A percentile compares a stretch with the other conserved stretches of the same genome.
Conservation (phyloP, 768 basidiomycete species). For the Suillus sp. region DNA sequence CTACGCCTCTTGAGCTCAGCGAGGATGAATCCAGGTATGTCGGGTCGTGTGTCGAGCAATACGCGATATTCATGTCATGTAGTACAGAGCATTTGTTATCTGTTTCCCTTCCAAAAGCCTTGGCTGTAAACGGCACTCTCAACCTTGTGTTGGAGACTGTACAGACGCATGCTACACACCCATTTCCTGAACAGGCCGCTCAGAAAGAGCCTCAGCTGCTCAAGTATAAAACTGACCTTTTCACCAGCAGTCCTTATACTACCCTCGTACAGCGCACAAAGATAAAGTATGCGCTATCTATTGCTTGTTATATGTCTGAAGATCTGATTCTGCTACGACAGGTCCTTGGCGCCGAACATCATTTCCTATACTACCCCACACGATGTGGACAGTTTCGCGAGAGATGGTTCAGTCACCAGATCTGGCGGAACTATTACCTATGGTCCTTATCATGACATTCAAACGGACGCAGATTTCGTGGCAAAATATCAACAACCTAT, state of each 20-base stretch:
- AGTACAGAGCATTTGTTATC: slow-evolving; percentile 55
- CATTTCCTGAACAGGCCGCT: slow-evolving; percentile 71
- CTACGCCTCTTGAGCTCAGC: slow-evolving; percentile 52
- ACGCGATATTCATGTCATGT: slow-evolving; percentile 32
- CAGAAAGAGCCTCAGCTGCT: slow-evolving; percentile 82
- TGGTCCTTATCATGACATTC: slow-evolving; percentile 82
- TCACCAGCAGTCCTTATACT: slow-evolving; percentile 82
- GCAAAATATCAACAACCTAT: slow-evolving; percentile 64
- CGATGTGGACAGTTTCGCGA: slow-evolving; percentile 56
- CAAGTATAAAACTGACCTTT: slow-evolving; percentile 73
- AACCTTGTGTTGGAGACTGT: slow-evolving; percentile 81
- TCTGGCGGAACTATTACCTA: slow-evolving; percentile 83
- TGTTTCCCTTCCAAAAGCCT: slow-evolving; percentile 61
- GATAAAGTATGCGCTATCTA: slow-evolving; percentile 60
- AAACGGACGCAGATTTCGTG: slow-evolving; percentile 63
- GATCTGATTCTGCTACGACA: slow-evolving; percentile 30
- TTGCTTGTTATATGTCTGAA: slow-evolving; percentile 8
- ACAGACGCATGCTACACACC: slow-evolving; percentile 74
- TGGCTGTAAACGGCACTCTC: slow-evolving; percentile 59
- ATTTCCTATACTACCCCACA: slow-evolving; percentile 73
- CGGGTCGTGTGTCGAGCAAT: slow-evolving; percentile 13
- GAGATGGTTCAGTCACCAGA: slow-evolving; percentile 65
- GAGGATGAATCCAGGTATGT: slow-evolving; percentile 57
- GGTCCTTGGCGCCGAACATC: slow-evolving; percentile 71
- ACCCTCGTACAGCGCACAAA: slow-evolving; percentile 86